Evolutionary conservation across 1,139 yeast species (phyloP).

Genomic region (Pichia inconspicua): DNA sequence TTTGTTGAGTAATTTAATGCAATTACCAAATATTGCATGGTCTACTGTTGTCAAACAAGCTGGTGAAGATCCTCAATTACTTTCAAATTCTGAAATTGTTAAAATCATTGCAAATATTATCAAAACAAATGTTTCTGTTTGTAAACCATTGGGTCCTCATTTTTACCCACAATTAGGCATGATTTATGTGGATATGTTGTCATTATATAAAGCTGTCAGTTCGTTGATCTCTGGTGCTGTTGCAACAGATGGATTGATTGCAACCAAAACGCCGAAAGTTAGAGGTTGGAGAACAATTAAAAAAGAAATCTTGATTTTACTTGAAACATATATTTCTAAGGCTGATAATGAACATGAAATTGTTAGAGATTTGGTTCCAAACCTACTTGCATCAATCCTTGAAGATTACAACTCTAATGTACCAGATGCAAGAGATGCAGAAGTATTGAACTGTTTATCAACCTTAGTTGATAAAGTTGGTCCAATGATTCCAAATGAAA

Average conservation of each 20-base stretch:
- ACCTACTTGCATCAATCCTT: slow-evolving; percentile 75
- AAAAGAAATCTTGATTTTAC: slow-evolving; percentile 82
- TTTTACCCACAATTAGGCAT: slow-evolving; percentile 82
- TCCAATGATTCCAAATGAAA: slow-evolving; percentile 81
- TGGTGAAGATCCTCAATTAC: slow-evolving; percentile 76
- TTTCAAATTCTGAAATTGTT: slow-evolving; percentile 79
- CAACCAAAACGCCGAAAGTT: slow-evolving; percentile 91
- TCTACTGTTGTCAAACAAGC: slow-evolving; percentile 80
- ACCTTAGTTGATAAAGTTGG: slow-evolving; percentile 86
- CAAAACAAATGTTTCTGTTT: slow-evolving; percentile 91
- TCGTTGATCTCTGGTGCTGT: slow-evolving; percentile 80
- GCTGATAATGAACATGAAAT: slow-evolving; percentile 85
- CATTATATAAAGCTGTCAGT: slow-evolving; percentile 82
- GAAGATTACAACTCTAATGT: slow-evolving; percentile 85
- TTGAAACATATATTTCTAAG: slow-evolving; percentile 81
- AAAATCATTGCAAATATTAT: slow-evolving; percentile 88
- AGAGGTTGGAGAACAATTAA: slow-evolving; percentile 94
- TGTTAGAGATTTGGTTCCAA: slow-evolving; percentile 76
- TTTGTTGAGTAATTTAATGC: slow-evolving; percentile 73
- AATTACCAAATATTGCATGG: slow-evolving; percentile 93
- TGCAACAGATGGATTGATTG: slow-evolving; percentile 72
- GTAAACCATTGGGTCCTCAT: slow-evolving; percentile 87
- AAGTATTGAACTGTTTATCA: slow-evolving; percentile 90
- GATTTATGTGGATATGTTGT: slow-evolving; percentile 84
- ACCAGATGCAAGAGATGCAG: slow-evolving; percentile 97